Percentiles rank a stretch among this genome's conserved stretches.
Evolutionary conservation across 2,329 filamentous ascomycete genomes (phyloP).

Genomic region (Ophiostoma novo-ulmi): DNA sequence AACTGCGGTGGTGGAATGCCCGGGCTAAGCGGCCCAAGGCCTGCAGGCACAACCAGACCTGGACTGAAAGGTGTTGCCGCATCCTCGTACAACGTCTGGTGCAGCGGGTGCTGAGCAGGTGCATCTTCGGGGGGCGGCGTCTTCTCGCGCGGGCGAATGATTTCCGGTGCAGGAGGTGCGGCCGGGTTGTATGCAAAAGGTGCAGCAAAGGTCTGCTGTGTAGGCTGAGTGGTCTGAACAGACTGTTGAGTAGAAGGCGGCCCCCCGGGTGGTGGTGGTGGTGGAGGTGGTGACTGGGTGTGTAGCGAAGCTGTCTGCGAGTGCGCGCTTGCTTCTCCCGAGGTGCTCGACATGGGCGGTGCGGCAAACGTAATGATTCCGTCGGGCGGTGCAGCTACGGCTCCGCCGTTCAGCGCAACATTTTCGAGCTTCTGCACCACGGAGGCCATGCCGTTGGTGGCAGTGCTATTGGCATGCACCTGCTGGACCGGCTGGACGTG

Average conservation of each 20-base stretch:
- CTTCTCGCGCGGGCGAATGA: slow-evolving; percentile 68
- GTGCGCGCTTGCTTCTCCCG: slow-evolving; percentile 5
- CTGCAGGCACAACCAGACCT: slow-evolving; percentile 45
- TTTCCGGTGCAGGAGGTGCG: slow-evolving; percentile 68
- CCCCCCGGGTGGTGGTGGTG: slow-evolving; percentile 35
- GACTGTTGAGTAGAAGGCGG: neutral
- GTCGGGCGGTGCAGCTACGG: slow-evolving; percentile 38
- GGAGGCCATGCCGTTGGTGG: slow-evolving; percentile 52
- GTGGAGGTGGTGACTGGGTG: slow-evolving; percentile 21
- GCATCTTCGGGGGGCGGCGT: slow-evolving; percentile 71
- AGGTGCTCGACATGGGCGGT: slow-evolving; percentile 33
- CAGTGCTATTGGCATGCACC: slow-evolving; percentile 23
- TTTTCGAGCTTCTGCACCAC: slow-evolving; percentile 70
- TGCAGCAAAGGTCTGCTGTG: slow-evolving; percentile 43
- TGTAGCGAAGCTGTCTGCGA: neutral
- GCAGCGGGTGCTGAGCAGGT: slow-evolving; percentile 50
- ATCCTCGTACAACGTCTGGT: slow-evolving; percentile 54
- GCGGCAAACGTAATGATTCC: slow-evolving; percentile 38
- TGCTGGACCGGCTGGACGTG: slow-evolving; percentile 27
- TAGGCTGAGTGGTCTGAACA: slow-evolving; percentile 21
- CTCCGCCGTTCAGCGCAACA: slow-evolving; percentile 50
- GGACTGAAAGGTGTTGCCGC: slow-evolving; percentile 49
- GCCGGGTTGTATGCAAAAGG: slow-evolving; percentile 76
- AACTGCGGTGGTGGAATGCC: slow-evolving; percentile 37
- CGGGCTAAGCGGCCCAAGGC: slow-evolving; percentile 42